Conservation (phyloP, 768 basidiomycete species). For the Hysterangium stoloniferum region DNA sequence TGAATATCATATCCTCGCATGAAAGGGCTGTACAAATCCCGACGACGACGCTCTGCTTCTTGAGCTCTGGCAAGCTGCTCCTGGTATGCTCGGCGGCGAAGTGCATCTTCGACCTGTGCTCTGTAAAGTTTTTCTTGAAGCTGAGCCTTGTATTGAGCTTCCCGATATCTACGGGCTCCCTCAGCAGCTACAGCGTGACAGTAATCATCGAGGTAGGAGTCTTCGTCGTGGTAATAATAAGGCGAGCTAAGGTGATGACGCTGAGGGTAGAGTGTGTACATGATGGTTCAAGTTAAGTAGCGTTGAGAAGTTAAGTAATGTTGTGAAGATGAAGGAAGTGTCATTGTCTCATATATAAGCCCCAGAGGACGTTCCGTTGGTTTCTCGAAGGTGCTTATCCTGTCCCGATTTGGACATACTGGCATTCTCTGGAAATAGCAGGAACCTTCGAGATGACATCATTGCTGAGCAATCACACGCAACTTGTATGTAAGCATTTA, state of each 20-base stretch:
- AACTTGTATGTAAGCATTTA: too few species aligned
- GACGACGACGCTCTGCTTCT: neutral
- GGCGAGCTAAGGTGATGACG: neutral
- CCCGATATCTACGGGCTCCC: neutral
- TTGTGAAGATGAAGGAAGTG: neutral
- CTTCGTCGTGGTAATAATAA: neutral
- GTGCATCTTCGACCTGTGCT: constrained; percentile 5
- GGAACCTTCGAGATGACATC: neutral
- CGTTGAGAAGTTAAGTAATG: neutral
- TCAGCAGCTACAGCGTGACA: neutral
- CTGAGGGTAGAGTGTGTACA: neutral
- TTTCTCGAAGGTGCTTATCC: neutral
- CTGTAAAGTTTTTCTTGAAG: constrained; percentile 1
- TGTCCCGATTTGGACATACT: neutral
- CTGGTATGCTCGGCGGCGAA: constrained; percentile 1
- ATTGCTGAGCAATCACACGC: too few species aligned
- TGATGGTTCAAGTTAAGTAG: neutral
- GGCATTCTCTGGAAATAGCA: neutral
- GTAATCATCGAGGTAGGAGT: neutral
- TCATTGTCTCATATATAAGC: too few species aligned
- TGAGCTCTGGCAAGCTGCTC: neutral
- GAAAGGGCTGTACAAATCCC: neutral
- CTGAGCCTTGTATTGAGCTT: neutral
- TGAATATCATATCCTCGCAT: neutral
- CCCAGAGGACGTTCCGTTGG: neutral